Base-by-base conservation (phyloP, 169 alveolate species). In the Cryptosporidium felis region DNA sequence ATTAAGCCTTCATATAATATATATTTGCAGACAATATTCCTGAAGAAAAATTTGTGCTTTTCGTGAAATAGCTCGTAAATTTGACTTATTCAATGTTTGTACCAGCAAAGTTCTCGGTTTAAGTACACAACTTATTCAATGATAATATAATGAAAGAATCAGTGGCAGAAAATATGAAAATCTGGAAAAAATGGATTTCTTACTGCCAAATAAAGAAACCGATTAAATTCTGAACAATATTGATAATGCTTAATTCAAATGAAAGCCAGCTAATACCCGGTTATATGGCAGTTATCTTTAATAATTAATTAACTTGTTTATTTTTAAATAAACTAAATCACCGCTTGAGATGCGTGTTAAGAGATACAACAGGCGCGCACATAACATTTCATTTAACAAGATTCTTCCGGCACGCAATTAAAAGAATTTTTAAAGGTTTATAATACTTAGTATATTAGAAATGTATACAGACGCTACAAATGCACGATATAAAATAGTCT, bases 301-400 rank as follows among this genome's bases (percentile, higher is more conserved):
- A 26, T n/a, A n/a, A 28, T 21, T 28, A 32, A 65, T 65, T 28
- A 18, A n/a, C 42, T 26, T 63, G 40, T 23, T 46, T 42, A 41
- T 6, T 44, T 32, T n/a, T 46, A 26, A 34, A n/a, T 14, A 65
- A 14, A n/a, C 62, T 28, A n/a, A n/a, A n/a, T n/a, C n/a, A 47
- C 62, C 81, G 81, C 81, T 65, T 65, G 45, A 65, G 45, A 65
- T 62, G 81, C 81, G 81, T 65, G 81, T 34, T 65, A 46, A 65
- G 81, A 65, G 81, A 65, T 65, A 65, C 62, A 44, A 21, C 53
- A 46, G 62, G 81, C 81, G 81, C 81, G 81, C 62, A 26, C 12
- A 14, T 28, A 23, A 47, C 16, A 23, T 12, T n/a, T 32, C 32
- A 28, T 18, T 32, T 42, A 63, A 59, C 45, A 10, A 62, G 56